Conservation (phyloP, 2,329 filamentous ascomycete species). For the Penicillium capsulatum region DNA sequence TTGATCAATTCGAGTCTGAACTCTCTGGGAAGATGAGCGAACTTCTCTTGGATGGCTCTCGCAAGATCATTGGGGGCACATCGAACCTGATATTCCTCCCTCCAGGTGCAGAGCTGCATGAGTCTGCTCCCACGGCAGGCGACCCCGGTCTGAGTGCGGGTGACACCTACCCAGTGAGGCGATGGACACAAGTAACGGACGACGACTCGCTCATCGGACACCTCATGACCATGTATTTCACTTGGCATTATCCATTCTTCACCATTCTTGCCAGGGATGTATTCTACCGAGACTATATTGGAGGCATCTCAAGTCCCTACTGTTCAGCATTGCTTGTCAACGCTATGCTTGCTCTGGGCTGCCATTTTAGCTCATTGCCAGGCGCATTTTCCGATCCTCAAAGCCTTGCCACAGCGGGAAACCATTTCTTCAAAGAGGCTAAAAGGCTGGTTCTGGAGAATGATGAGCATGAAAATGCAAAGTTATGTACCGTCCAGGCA, state of each 20-base stretch:
- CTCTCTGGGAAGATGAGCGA: conserved; percentile 92
- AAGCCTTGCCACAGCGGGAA: conserved; percentile 80
- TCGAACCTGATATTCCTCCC: conserved; percentile 85
- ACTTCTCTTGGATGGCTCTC: conserved; percentile 76
- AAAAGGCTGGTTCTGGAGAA: conserved; percentile 85
- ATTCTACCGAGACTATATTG: conserved; percentile 80
- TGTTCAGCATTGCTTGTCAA: conserved; percentile 90
- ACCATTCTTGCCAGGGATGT: conserved; percentile 80
- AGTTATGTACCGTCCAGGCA: conserved; percentile 85
- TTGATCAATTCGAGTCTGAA: conserved; percentile 64
- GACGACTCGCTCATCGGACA: conserved; percentile 77
- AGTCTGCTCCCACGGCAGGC: conserved; percentile 36
- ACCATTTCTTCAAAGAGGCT: conserved; percentile 93
- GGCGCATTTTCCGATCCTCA: conserved; percentile 67
- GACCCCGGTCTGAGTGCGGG: conserved; percentile 47
- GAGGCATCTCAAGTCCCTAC: conserved; percentile 66
- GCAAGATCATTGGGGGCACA: conserved; percentile 89
- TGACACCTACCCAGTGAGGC: conserved; percentile 65
- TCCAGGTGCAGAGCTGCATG: conserved; percentile 45
- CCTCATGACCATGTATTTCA: conserved; percentile 96
- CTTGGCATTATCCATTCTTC: conserved; percentile 96
- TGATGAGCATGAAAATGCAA: conserved; percentile 87
- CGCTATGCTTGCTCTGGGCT: conserved; percentile 86
- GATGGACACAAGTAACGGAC: conserved; percentile 82
- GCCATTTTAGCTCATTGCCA: conserved; percentile 78